Evolutionary conservation across 192 early-diverging fungal species (phyloP), one percentile per base, ranked within the genome.

Genomic region (Phycomyces nitens): DNA sequence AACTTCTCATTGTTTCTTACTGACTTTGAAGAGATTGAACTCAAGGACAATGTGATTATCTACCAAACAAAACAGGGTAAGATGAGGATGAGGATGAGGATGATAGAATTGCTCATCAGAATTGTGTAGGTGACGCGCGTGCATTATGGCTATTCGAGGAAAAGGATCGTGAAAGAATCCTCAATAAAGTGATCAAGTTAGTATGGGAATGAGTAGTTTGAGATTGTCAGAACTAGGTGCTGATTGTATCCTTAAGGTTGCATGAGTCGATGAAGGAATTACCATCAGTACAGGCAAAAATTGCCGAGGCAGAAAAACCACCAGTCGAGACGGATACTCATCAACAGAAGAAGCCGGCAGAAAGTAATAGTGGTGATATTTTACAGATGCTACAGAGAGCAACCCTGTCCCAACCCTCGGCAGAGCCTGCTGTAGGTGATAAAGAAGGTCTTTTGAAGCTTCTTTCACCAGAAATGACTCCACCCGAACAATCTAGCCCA

Each of bases 31-130:
- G 85, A 88, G 47, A 82, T 96, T 62, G 86, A 94, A 66, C 62
- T 89, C n/a, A 82, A 86, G 39, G 83, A 85, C 15, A 88, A 95
- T 68, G 94, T 92, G 66, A 87, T 94, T 42, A 97, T 97, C 53
- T 97, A 94, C 69, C 80, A 82, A 43, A 81, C 82, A 42, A 80
- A 75, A 24, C 77, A 85, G 55, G 88, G 87, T 85, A 78, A 66
- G 50, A 42, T 14, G 14, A 7, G 18, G 12, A 6, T 18, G 18
- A 14, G 12, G 12, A 18, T n/a, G 18, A 47, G 2, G 18, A 47
- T n/a, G 44, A 47, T n/a, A 2, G 44, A 6, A 6, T 18, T 2
- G 3, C 15, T 47, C 18, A 53, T 26, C 9, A n/a, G 41, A 50
- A 42, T 51, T 29, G n/a, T 16, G 15, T 29, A 82, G 85, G 83